Base-by-base conservation (phyloP, 495 filamentous ascomycete genomes). In the Lasiosphaeria hispida region DNA sequence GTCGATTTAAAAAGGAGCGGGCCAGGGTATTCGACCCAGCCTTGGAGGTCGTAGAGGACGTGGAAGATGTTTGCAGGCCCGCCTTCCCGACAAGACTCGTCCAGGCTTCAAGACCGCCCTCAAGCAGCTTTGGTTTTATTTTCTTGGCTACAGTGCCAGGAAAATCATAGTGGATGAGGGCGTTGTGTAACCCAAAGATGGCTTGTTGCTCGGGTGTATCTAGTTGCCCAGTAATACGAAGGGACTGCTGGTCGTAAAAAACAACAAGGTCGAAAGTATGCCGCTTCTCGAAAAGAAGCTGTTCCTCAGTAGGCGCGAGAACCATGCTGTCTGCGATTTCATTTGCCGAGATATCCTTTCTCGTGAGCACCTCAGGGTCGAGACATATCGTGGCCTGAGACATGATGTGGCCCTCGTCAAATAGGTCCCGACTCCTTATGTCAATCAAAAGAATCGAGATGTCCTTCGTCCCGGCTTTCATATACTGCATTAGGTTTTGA, bases 91-190 rank as follows among this genome's bases (percentile, higher is more conserved):
- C 67, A 11, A 93, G 67, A 64, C 89, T 84, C 30, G 86, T 79
- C 94, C 94, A 98, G 40, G 90, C 87, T 48, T 91, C 83, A 11
- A 97, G 69, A 0, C 94, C 94, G 13, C 93, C 95, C 13, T 78
- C 70, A 1, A 98, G 80, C 39, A 98, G 80, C 34, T 89, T 86
- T 3, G 91, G 92, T 35, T 18, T 9, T 4, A 81, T 80, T 72
- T 61, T 85, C 83, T 49, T 92, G 69, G 33, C 45, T 4, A 42
- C 19, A 11, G 82, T 82, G 59, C 87, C 89, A 1, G 71, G 68
- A 63, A 91, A 94, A 33, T 85, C 85, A 65, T 90, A 97, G 49
- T 92, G 88, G 57, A 83, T 87, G 2, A 98, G 77, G 1, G 94
- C 91, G 63, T 91, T 83, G 63, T 86, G 80, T 11, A 98, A 75